Evolutionary conservation across 2,329 filamentous ascomycete species (phyloP).

Genomic region (Diaporthe sp.): DNA sequence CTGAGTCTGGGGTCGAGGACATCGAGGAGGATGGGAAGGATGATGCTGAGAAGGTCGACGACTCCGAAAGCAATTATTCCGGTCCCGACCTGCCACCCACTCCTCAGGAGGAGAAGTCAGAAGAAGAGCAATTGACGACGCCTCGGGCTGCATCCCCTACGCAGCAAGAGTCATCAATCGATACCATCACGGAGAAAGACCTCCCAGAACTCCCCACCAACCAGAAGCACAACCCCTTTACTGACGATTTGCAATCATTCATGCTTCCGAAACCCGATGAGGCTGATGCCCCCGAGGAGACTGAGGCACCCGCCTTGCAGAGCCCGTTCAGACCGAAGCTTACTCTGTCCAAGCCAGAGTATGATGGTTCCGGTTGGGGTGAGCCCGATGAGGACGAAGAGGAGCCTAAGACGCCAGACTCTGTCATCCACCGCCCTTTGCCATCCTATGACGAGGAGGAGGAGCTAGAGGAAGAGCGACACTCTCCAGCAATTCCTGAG

Average conservation of each 20-base stretch:
- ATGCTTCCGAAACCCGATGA: slow-evolving; percentile 61
- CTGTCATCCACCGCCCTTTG: slow-evolving; percentile 86
- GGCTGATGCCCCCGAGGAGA: slow-evolving; percentile 52
- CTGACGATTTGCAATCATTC: slow-evolving; percentile 60
- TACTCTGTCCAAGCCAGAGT: slow-evolving; percentile 69
- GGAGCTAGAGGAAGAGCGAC: slow-evolving; percentile 59
- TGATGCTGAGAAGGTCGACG: slow-evolving; percentile 62
- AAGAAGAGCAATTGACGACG: slow-evolving; percentile 65
- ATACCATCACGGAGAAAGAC: slow-evolving; percentile 43
- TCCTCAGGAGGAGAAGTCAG: slow-evolving; percentile 45
- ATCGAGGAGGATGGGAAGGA: slow-evolving; percentile 46
- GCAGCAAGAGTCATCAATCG: slow-evolving; percentile 45
- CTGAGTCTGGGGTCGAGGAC: slow-evolving; percentile 57
- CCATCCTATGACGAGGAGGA: slow-evolving; percentile 50
- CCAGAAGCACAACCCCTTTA: slow-evolving; percentile 52
- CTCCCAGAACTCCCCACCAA: slow-evolving; percentile 53
- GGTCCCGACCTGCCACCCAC: slow-evolving; percentile 54
- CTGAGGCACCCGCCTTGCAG: slow-evolving; percentile 54
- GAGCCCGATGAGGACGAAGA: slow-evolving; percentile 68
- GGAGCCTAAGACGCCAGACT: slow-evolving; percentile 84
- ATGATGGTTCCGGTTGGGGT: slow-evolving; percentile 74
- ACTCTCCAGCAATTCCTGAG: slow-evolving; percentile 81
- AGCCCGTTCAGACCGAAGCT: slow-evolving; percentile 64
- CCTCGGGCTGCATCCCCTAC: slow-evolving; percentile 62
- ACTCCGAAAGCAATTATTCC: slow-evolving; percentile 70